These are phyloP conservation scores for Jackrogersella minutella DNA, from an alignment of 495 filamentous ascomycete species.

Conservation along the genomic window DNA sequence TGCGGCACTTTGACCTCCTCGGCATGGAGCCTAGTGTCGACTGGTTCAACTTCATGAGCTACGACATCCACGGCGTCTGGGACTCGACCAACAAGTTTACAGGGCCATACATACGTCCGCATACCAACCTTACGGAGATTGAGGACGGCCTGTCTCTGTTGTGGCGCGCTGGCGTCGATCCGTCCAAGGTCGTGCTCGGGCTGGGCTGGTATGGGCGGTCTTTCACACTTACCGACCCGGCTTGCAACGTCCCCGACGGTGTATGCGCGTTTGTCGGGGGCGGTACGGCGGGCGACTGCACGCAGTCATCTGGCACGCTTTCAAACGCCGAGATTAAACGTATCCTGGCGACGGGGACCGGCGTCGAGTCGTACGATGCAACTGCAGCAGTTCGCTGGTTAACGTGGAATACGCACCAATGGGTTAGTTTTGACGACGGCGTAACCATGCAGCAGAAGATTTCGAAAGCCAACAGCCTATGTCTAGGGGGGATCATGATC, in stretches of 20 bases:
- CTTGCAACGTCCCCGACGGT: background rate
- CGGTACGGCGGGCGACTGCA: background rate
- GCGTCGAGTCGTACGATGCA: conserved; percentile 22
- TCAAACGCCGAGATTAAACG: conserved; percentile 49
- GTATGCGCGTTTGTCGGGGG: background rate
- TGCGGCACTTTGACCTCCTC: conserved; percentile 60
- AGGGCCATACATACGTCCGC: background rate
- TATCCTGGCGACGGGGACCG: conserved; percentile 18
- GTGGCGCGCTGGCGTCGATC: background rate
- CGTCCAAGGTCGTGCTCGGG: background rate
- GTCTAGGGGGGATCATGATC: conserved; percentile 34
- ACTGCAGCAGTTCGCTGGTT: conserved; percentile 49
- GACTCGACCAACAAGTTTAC: background rate
- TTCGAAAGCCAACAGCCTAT: conserved; percentile 46
- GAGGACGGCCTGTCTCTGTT: background rate
- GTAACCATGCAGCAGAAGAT: conserved; percentile 52
- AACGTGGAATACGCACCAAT: conserved; percentile 50
- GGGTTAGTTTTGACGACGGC: conserved; percentile 57
- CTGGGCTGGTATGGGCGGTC: background rate
- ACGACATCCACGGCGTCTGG: conserved; percentile 49
- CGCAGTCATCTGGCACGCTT: conserved; percentile 16
- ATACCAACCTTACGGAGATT: background rate
- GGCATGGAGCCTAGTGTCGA: conserved; percentile 51
- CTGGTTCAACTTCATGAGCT: conserved; percentile 67
- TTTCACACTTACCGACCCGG: background rate